phyloP scores from a whole-genome alignment of 495 filamentous ascomycete genomes.

The Aspergillus homomorphus region DNA sequence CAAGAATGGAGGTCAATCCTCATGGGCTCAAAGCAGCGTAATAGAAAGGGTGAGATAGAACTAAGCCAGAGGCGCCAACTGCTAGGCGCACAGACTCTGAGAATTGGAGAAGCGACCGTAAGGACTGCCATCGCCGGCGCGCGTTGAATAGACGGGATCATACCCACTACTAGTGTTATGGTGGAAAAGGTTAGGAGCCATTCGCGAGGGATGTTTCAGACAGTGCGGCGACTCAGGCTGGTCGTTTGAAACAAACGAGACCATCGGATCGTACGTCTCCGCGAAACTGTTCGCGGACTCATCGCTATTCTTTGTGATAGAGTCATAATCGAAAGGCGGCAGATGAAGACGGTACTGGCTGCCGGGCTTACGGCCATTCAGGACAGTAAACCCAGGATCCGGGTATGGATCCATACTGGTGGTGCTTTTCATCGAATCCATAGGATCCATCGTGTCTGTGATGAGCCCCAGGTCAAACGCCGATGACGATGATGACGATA shows the following conservation, averaged over 20 bases:
- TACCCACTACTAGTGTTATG: constrained; percentile 29
- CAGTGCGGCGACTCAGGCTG: constrained; percentile 21
- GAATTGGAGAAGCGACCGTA: constrained; percentile 35
- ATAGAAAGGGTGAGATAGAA: not conserved
- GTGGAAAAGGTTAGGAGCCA: constrained; percentile 17
- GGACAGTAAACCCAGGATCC: constrained; percentile 27
- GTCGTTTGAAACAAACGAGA: constrained; percentile 25
- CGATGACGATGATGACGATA: constrained; percentile 45
- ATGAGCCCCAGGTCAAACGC: constrained; percentile 39
- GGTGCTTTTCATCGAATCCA: constrained; percentile 37
- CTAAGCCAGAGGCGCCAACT: not conserved
- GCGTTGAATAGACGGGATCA: constrained; percentile 35
- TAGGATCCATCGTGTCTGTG: constrained; percentile 42
- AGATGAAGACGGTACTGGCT: constrained; percentile 21
- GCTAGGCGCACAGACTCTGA: constrained; percentile 38
- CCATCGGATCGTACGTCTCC: constrained; percentile 28
- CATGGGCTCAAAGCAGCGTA: not conserved
- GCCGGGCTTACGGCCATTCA: constrained; percentile 24
- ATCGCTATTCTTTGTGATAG: constrained; percentile 19
- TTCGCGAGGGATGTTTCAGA: constrained; percentile 22
- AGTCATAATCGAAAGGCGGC: constrained; percentile 26
- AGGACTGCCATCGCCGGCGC: constrained; percentile 11
- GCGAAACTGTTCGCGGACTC: constrained; percentile 18
- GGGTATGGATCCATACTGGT: constrained; percentile 38
- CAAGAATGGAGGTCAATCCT: not conserved